phyloP scores from a whole-genome alignment of 768 basidiomycete species.

The Suillus plorans region DNA sequence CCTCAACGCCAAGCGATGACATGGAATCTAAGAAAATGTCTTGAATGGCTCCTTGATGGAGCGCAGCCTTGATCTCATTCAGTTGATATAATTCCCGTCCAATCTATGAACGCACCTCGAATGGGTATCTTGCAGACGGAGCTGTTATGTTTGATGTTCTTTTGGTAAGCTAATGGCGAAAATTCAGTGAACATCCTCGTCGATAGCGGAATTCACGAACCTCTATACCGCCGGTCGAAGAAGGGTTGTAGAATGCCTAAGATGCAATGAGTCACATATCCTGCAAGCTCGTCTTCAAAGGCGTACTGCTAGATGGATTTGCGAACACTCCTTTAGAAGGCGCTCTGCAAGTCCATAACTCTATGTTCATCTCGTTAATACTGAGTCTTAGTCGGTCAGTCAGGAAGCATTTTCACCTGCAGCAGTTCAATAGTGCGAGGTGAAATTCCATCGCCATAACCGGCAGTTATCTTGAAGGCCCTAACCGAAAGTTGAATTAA shows the following conservation, averaged over 20 bases:
- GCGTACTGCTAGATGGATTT: slow-evolving; percentile 65
- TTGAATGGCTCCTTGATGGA: slow-evolving; percentile 38
- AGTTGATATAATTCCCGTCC: not conserved
- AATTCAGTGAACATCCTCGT: not conserved
- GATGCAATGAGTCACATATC: not conserved
- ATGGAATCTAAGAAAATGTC: slow-evolving; percentile 35
- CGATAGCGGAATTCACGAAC: slow-evolving; percentile 30
- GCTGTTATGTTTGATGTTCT: slow-evolving; percentile 60
- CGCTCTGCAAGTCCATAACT: slow-evolving; percentile 74
- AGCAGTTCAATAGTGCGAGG: slow-evolving; percentile 41
- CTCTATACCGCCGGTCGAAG: slow-evolving; percentile 58
- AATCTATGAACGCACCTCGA: slow-evolving; percentile 46
- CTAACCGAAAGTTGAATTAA: slow-evolving; percentile 11
- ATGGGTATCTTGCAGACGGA: slow-evolving; percentile 64
- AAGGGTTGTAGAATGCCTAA: slow-evolving; percentile 77
- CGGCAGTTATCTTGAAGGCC: slow-evolving; percentile 13
- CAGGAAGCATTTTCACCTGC: slow-evolving; percentile 30
- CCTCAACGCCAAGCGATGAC: slow-evolving; percentile 26
- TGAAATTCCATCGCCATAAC: slow-evolving; percentile 29
- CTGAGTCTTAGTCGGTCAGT: not conserved
- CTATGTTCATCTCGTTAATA: slow-evolving; percentile 31
- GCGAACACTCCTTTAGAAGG: slow-evolving; percentile 58
- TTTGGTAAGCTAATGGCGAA: slow-evolving; percentile 51
- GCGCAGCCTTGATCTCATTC: slow-evolving; percentile 20
- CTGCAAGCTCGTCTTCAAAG: not conserved